Evolutionary conservation across 2,329 filamentous ascomycete genomes (phyloP).

Genomic region (Sporothrix brunneoviolacea): DNA sequence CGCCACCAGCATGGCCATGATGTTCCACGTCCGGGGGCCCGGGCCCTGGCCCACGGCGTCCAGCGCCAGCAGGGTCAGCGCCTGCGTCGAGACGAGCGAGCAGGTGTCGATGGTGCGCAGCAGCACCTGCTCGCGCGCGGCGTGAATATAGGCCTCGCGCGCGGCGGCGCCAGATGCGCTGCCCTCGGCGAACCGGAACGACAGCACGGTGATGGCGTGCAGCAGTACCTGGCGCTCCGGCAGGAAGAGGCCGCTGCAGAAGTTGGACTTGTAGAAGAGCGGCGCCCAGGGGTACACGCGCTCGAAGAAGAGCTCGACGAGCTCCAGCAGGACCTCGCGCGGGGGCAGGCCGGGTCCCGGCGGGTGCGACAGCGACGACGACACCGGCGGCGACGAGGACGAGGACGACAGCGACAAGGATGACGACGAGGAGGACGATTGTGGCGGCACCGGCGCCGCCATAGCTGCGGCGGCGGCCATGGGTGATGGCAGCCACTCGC

Average conservation of each 20-base stretch:
- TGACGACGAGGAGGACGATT: too few species aligned
- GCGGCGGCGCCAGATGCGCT: neutral
- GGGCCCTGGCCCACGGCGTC: slow-evolving; percentile 14
- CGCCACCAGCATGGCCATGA: slow-evolving; percentile 17
- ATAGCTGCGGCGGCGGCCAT: too few species aligned
- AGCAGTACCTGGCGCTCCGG: slow-evolving; percentile 11
- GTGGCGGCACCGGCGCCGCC: too few species aligned
- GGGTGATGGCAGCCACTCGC: too few species aligned
- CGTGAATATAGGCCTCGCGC: slow-evolving; percentile 6
- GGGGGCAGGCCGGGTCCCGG: slow-evolving; percentile 9
- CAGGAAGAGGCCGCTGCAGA: neutral
- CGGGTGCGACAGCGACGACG: too few species aligned
- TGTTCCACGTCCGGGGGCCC: slow-evolving; percentile 15
- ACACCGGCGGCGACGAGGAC: too few species aligned
- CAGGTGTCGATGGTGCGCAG: slow-evolving; percentile 11
- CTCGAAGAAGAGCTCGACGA: slow-evolving; percentile 12
- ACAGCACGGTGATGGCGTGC: slow-evolving; percentile 11
- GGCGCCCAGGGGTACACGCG: slow-evolving; percentile 15
- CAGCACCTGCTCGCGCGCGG: slow-evolving; percentile 11
- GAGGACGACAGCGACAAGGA: too few species aligned
- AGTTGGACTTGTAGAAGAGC: slow-evolving; percentile 12
- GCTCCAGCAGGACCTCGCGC: slow-evolving; percentile 6
- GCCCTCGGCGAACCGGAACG: slow-evolving; percentile 13
- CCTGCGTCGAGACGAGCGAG: slow-evolving; percentile 11
- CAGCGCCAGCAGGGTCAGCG: slow-evolving; percentile 12